Conservation (phyloP, 345 rosid genomes). For the Eucalyptus erythrocorys region DNA sequence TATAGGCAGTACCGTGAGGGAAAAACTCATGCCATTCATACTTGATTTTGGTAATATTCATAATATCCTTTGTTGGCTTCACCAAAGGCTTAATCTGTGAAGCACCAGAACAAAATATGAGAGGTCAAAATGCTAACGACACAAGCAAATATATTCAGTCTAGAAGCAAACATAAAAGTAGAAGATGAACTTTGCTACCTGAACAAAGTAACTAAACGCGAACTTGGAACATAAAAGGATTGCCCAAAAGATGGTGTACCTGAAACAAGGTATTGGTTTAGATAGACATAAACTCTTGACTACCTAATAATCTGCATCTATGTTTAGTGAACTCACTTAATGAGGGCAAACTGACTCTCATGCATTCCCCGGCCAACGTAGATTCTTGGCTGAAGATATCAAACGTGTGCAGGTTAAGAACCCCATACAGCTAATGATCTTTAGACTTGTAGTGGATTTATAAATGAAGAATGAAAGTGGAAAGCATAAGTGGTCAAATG, state of each 20-base stretch:
- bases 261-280: slow-evolving; percentile 10
- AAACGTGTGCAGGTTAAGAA: neutral
- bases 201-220: slow-evolving; percentile 68
- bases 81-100: slow-evolving; percentile 72
- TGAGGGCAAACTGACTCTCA: slow-evolving; percentile 84
- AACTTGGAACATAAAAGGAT: slow-evolving; percentile 62
- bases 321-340: slow-evolving; percentile 52
- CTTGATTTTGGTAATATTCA: slow-evolving; percentile 49
- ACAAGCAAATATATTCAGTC: neutral
- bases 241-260: slow-evolving; percentile 91
- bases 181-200: slow-evolving; percentile 30
- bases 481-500: neutral
- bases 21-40: slow-evolving; percentile 92
- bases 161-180: neutral
- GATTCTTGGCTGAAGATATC: slow-evolving; percentile 70
- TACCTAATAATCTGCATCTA: neutral
- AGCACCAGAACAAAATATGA: neutral
- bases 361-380: slow-evolving; percentile 98
- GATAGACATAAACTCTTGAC: neutral
- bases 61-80: slow-evolving; percentile 82
- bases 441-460: neutral
- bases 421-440: neutral
- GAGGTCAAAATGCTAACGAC: neutral
- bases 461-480: neutral
- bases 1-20: slow-evolving; percentile 46